phyloP scores from a whole-genome alignment of 2,329 filamentous ascomycete species.

The Ascochyta clinopodiicola region DNA sequence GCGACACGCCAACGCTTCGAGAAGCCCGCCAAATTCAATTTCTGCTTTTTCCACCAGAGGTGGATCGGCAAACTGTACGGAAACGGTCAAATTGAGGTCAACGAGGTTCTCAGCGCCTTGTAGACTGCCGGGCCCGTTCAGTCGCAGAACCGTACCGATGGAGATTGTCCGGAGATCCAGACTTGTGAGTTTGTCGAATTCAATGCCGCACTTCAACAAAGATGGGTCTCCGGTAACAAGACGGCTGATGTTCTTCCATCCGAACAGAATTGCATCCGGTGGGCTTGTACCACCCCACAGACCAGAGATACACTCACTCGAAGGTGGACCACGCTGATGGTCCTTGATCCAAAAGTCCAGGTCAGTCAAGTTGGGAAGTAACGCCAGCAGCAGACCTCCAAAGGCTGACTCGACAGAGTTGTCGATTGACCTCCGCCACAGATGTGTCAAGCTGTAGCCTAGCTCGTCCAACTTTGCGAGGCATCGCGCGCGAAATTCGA shows the following conservation, averaged over 20 bases:
- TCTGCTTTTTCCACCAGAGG: slow-evolving; percentile 21
- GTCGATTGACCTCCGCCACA: slow-evolving; percentile 27
- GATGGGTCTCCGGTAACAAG: slow-evolving; percentile 25
- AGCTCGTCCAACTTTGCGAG: slow-evolving; percentile 17
- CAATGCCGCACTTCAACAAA: slow-evolving; percentile 23
- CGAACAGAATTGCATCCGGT: slow-evolving; percentile 10
- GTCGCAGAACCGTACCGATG: slow-evolving; percentile 22
- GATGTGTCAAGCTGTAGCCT: slow-evolving; percentile 16
- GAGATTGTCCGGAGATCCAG: slow-evolving; percentile 24
- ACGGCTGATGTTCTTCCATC: slow-evolving; percentile 17
- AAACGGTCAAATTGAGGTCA: slow-evolving; percentile 21
- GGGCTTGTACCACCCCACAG: slow-evolving; percentile 25
- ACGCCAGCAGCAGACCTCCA: slow-evolving; percentile 25
- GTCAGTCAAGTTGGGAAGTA: slow-evolving; percentile 28
- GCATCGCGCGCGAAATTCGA: slow-evolving; percentile 19
- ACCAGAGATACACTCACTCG: slow-evolving; percentile 28
- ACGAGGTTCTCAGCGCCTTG: slow-evolving; percentile 23
- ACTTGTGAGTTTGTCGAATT: slow-evolving; percentile 21
- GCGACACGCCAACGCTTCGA: slow-evolving; percentile 29
- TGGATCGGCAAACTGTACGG: slow-evolving; percentile 28
- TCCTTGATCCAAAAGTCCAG: slow-evolving; percentile 32
- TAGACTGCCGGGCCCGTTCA: slow-evolving; percentile 33
- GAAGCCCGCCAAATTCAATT: slow-evolving; percentile 22
- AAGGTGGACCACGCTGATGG: slow-evolving; percentile 22
- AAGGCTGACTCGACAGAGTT: slow-evolving; percentile 35